phyloP scores from a whole-genome alignment of 345 rosid genomes.

The Populus alba region DNA sequence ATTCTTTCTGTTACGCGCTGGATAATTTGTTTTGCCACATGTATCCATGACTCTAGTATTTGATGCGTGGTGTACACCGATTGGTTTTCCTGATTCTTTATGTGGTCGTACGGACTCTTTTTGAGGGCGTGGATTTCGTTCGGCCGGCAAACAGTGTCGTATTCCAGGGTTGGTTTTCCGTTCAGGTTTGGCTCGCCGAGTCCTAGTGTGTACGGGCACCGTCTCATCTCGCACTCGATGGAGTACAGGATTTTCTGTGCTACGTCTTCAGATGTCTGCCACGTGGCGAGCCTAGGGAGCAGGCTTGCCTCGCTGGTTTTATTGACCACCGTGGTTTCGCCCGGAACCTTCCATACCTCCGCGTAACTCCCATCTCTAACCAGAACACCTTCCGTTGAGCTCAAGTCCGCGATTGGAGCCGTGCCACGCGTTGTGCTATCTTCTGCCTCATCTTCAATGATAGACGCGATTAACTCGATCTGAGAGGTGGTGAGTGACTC shows the following conservation, averaged over 20 bases:
- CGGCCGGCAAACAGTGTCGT: slow-evolving; percentile 80
- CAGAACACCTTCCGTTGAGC: slow-evolving; percentile 41
- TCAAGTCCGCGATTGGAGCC: slow-evolving; percentile 50
- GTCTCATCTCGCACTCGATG: slow-evolving; percentile 78
- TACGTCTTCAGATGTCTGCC: slow-evolving; percentile 66
- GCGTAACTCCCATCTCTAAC: slow-evolving; percentile 50
- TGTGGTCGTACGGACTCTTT: slow-evolving; percentile 46
- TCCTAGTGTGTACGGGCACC: slow-evolving; percentile 74
- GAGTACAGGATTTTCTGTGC: slow-evolving; percentile 61
- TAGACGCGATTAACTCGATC: slow-evolving; percentile 56
- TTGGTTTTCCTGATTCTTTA: slow-evolving; percentile 72
- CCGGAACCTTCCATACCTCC: slow-evolving; percentile 65
- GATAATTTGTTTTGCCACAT: slow-evolving; percentile 40
- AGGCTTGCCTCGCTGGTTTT: slow-evolving; percentile 67
- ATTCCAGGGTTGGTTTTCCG: slow-evolving; percentile 73
- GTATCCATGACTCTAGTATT: slow-evolving; percentile 84
- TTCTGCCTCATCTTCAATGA: slow-evolving; percentile 58
- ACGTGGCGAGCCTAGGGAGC: slow-evolving; percentile 67
- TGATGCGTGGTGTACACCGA: slow-evolving; percentile 62
- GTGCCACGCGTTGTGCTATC: slow-evolving; percentile 25
- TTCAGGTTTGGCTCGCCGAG: slow-evolving; percentile 77
- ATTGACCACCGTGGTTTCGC: slow-evolving; percentile 43
- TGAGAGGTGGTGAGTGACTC: slow-evolving; percentile 65
- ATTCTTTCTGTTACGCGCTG: slow-evolving; percentile 48
- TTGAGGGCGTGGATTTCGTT: slow-evolving; percentile 52